Conservation (phyloP, 208 protist species). For the Acanthamoeba culbertsoni region DNA sequence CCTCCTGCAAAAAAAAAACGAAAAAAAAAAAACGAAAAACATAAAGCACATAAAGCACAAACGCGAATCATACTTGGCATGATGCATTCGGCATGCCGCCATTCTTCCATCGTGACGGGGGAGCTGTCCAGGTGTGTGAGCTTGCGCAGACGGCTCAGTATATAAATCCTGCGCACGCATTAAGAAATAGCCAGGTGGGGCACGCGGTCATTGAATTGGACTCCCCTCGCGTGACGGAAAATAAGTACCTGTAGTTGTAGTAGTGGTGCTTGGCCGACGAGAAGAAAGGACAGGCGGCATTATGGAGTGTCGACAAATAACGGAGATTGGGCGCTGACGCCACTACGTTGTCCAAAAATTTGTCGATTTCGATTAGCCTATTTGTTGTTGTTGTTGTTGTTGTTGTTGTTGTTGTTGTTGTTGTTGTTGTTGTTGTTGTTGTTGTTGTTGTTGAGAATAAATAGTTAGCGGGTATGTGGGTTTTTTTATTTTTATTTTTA, state of each 20-base stretch:
- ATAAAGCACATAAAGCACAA: too few species aligned
- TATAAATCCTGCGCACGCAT: background rate
- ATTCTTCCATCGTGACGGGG: conserved; percentile 48
- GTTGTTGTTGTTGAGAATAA: background rate
- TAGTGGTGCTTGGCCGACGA: conserved; percentile 21
- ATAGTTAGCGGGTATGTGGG: too few species aligned
- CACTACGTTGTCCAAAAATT: conserved; percentile 20
- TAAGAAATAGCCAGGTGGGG: too few species aligned
- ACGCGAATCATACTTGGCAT: too few species aligned
- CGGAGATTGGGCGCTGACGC: background rate
- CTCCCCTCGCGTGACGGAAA: background rate
- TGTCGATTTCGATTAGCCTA: conserved; percentile 24
- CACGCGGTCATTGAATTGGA: background rate
- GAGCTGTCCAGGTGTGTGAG: conserved; percentile 38
- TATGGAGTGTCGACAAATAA: conserved; percentile 22
- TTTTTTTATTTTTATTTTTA: too few species aligned
- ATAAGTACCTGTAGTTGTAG: conserved; percentile 49
- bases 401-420: background rate
- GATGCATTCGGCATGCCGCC: conserved; percentile 37
- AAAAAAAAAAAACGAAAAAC: too few species aligned
- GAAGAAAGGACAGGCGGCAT: conserved; percentile 26
- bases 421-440: conserved; percentile 4
- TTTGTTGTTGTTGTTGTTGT: too few species aligned
- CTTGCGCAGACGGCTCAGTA: conserved; percentile 4
- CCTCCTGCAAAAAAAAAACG: too few species aligned